phyloP scores from a whole-genome alignment of 495 filamentous ascomycete genomes.

The Niebla homalea region DNA sequence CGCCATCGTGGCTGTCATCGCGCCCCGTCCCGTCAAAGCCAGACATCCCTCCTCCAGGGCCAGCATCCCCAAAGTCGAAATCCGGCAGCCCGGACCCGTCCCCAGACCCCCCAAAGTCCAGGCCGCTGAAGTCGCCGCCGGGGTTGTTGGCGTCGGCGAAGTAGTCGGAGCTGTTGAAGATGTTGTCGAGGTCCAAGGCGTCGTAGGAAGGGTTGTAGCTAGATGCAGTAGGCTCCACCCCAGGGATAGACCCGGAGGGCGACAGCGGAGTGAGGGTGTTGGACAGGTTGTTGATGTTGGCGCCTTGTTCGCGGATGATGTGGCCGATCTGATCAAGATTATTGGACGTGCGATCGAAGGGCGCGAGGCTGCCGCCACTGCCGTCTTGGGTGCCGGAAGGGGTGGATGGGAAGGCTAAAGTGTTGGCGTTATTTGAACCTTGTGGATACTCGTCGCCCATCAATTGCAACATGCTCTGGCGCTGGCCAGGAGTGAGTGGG shows the following conservation, averaged over 20 bases:
- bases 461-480: conserved; percentile 63
- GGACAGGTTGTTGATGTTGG: conserved; percentile 56
- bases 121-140: conserved; percentile 6
- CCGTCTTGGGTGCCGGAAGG: conserved; percentile 32
- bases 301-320: conserved; percentile 58
- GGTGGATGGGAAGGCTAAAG: conserved; percentile 42
- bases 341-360: conserved; percentile 63
- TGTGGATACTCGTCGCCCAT: conserved; percentile 45
- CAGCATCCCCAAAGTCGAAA: no score
- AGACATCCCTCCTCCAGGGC: no score
- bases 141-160: conserved; percentile 26
- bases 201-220: conserved; percentile 11
- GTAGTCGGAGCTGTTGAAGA: conserved; percentile 52
- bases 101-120: no score
- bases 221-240: conserved; percentile 31
- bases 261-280: conserved; percentile 61
- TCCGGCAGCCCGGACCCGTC: no score
- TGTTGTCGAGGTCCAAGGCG: conserved; percentile 53
- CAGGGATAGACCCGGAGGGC: conserved; percentile 68
- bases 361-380: conserved; percentile 50
- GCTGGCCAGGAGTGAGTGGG: conserved; percentile 63
- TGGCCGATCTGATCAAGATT: conserved; percentile 63
- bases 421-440: conserved; percentile 30
- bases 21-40: no score
- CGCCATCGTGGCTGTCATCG: no score